A percentile compares a stretch with the other conserved stretches of the same genome.
Conservation (phyloP, 345 rosid genomes). For the Populus tremula region DNA sequence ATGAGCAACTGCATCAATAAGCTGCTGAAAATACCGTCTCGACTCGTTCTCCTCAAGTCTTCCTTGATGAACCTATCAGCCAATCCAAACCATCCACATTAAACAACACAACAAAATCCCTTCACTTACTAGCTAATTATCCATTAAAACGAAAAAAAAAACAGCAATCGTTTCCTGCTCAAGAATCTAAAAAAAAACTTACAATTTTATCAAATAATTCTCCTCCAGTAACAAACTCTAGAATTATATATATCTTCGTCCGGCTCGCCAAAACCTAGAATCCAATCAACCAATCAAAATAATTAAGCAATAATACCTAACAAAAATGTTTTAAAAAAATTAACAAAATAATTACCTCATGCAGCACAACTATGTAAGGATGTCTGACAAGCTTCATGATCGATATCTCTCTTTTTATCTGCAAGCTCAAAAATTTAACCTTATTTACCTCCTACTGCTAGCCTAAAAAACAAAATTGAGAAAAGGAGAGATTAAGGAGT, state of each 20-base stretch:
- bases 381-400: slow-evolving; percentile 92
- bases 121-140: background rate
- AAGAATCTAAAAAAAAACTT: slow-evolving; percentile 23
- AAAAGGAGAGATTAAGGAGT: background rate
- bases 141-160: no score
- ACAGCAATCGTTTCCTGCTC: background rate
- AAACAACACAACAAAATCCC: background rate
- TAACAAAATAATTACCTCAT: slow-evolving; percentile 52
- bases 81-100: background rate
- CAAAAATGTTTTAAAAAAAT: background rate
- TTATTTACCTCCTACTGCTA: background rate
- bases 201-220: slow-evolving; percentile 84
- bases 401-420: slow-evolving; percentile 90
- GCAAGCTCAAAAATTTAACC: background rate
- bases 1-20: slow-evolving; percentile 78
- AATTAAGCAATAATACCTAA: background rate
- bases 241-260: slow-evolving; percentile 73
- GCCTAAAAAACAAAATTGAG: background rate
- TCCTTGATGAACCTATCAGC: slow-evolving; percentile 57
- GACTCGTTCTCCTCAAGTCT: slow-evolving; percentile 68
- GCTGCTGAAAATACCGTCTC: slow-evolving; percentile 88
- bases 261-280: slow-evolving; percentile 73
- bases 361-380: slow-evolving; percentile 73
- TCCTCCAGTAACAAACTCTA: slow-evolving; percentile 92
- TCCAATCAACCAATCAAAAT: background rate